Evolutionary conservation across 2,329 filamentous ascomycete genomes (phyloP).

Genomic region (Trichoderma hamatum): DNA sequence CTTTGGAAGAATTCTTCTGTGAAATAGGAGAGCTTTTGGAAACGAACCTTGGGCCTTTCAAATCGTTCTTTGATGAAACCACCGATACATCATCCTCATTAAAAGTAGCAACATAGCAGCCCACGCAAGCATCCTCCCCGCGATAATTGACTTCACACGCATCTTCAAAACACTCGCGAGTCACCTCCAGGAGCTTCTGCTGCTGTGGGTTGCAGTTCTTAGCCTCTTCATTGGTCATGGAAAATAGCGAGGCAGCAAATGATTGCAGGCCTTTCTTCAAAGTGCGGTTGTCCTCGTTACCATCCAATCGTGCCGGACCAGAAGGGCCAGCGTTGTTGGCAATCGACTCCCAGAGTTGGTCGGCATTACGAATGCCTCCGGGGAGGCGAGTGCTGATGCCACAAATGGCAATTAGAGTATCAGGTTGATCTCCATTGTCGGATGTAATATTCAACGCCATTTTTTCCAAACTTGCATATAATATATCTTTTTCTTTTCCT

Average conservation of each 20-base stretch:
- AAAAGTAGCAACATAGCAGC: slow-evolving; percentile 37
- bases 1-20: background rate
- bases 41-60: slow-evolving; percentile 23
- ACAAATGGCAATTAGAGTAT: slow-evolving; percentile 37
- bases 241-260: slow-evolving; percentile 40
- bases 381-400: slow-evolving; percentile 40
- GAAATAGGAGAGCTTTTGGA: background rate
- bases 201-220: slow-evolving; percentile 38
- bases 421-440: background rate
- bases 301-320: slow-evolving; percentile 30
- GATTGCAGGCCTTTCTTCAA: slow-evolving; percentile 32
- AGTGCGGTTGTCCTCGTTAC: slow-evolving; percentile 31
- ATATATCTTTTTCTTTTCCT: background rate
- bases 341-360: slow-evolving; percentile 39
- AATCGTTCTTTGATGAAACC: slow-evolving; percentile 6
- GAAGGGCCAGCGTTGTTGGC: slow-evolving; percentile 33
- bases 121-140: slow-evolving; percentile 34
- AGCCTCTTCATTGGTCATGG: slow-evolving; percentile 34
- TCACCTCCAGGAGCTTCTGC: slow-evolving; percentile 35
- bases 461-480: background rate
- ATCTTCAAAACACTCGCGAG: slow-evolving; percentile 32
- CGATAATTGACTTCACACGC: slow-evolving; percentile 35
- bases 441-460: slow-evolving; percentile 13
- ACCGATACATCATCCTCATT: slow-evolving; percentile 32
- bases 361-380: slow-evolving; percentile 34